Conservation (phyloP, 305 asterid species). For the Ilex paraguariensis region DNA sequence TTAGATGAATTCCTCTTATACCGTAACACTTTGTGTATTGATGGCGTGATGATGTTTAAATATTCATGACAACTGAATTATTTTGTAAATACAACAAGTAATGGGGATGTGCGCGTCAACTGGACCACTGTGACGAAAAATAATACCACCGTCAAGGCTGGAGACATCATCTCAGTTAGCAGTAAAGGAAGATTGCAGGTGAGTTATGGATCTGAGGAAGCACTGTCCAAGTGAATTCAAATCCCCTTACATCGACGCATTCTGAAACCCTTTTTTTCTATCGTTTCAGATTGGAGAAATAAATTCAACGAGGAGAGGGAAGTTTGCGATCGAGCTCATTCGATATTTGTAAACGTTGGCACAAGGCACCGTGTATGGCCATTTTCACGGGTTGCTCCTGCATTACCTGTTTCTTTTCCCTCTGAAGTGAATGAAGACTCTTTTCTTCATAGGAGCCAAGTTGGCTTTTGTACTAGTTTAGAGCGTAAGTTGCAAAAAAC, state of each 20-base stretch:
- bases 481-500: too few species aligned
- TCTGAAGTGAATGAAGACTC: too few species aligned
- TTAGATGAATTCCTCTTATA: too few species aligned
- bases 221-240: background rate
- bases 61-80: background rate
- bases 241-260: background rate
- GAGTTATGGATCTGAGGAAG: constrained; percentile 9
- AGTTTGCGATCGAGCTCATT: constrained; percentile 74
- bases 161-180: constrained; percentile 67
- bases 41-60: background rate
- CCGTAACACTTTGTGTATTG: too few species aligned
- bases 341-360: constrained; percentile 31
- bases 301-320: constrained; percentile 67
- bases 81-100: constrained; percentile 22
- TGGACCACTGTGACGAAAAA: constrained; percentile 68
- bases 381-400: too few species aligned
- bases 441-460: too few species aligned
- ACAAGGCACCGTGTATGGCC: too few species aligned
- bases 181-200: constrained; percentile 85
- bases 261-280: background rate
- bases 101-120: constrained; percentile 85
- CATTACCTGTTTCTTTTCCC: too few species aligned
- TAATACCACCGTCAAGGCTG: constrained; percentile 61
- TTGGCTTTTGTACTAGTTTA: too few species aligned
- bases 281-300: constrained; percentile 68